Conservation (phyloP, 2,329 filamentous ascomycete genomes). For the Aspergillus fructus region DNA sequence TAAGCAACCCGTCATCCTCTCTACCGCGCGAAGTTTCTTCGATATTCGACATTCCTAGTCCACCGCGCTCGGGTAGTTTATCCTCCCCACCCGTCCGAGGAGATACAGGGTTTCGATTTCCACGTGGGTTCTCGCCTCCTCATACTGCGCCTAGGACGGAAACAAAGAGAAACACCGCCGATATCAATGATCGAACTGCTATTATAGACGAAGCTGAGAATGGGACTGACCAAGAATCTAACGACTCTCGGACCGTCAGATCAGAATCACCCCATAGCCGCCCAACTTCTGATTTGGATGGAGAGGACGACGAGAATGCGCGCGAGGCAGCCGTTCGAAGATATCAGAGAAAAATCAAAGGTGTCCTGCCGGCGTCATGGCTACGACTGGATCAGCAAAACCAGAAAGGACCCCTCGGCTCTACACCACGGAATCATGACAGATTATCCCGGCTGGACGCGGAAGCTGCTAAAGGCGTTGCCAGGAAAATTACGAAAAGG, state of each 20-base stretch:
- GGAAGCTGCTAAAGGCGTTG: slow-evolving; percentile 34
- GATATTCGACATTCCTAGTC: slow-evolving; percentile 39
- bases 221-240: slow-evolving; percentile 14
- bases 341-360: slow-evolving; percentile 44
- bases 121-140: slow-evolving; percentile 33
- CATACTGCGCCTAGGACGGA: slow-evolving; percentile 27
- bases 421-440: slow-evolving; percentile 22
- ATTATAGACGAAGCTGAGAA: slow-evolving; percentile 15
- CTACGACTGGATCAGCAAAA: slow-evolving; percentile 41
- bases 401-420: slow-evolving; percentile 23
- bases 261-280: slow-evolving; percentile 20
- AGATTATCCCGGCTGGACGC: slow-evolving; percentile 22
- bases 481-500: slow-evolving; percentile 32
- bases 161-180: slow-evolving; percentile 18
- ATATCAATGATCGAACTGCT: slow-evolving; percentile 15
- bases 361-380: slow-evolving; percentile 52
- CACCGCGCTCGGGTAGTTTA: slow-evolving; percentile 38
- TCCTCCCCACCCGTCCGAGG: slow-evolving; percentile 26
- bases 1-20: slow-evolving; percentile 23
- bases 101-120: slow-evolving; percentile 36
- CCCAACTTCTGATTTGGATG: slow-evolving; percentile 15
- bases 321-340: slow-evolving; percentile 31
- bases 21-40: slow-evolving; percentile 7
- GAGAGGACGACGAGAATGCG: slow-evolving; percentile 11
- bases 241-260: slow-evolving; percentile 22